phyloP scores from a whole-genome alignment of 805 yeast species.

The Torulaspora franciscae region DNA sequence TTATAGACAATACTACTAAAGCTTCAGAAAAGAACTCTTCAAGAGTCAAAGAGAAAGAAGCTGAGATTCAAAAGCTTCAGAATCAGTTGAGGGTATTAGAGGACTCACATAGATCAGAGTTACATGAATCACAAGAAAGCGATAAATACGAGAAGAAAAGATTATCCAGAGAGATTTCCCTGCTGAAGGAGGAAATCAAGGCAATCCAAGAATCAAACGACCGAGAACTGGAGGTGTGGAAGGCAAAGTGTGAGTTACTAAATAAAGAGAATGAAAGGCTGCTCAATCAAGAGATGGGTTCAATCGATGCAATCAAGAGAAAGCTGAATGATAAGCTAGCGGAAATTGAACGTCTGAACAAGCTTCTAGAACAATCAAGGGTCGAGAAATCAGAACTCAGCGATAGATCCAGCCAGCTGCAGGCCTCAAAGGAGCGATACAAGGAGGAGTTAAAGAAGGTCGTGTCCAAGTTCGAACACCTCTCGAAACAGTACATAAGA shows the following conservation, averaged over 20 bases:
- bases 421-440: constrained; percentile 26
- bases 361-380: constrained; percentile 10
- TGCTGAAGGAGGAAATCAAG: constrained; percentile 17
- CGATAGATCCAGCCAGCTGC: constrained; percentile 26
- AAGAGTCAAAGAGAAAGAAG: constrained; percentile 18
- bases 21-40: constrained; percentile 19
- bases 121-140: constrained; percentile 14
- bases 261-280: constrained; percentile 19
- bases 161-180: constrained; percentile 17
- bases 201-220: constrained; percentile 18
- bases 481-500: constrained; percentile 23
- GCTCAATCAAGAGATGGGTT: constrained; percentile 14
- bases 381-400: constrained; percentile 13
- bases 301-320: constrained; percentile 11
- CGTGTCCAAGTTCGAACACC: constrained; percentile 30
- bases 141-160: constrained; percentile 11
- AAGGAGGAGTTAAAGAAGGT: constrained; percentile 33
- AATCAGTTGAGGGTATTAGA: constrained; percentile 10
- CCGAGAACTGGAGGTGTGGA: constrained; percentile 18
- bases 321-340: constrained; percentile 12
- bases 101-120: constrained; percentile 7
- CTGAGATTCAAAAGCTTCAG: constrained; percentile 15
- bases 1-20: constrained; percentile 21
- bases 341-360: constrained; percentile 16
- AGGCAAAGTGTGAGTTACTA: constrained; percentile 15